Evolutionary conservation across 2,329 filamentous ascomycete genomes (phyloP).

Genomic region (Diaporthe destruens): DNA sequence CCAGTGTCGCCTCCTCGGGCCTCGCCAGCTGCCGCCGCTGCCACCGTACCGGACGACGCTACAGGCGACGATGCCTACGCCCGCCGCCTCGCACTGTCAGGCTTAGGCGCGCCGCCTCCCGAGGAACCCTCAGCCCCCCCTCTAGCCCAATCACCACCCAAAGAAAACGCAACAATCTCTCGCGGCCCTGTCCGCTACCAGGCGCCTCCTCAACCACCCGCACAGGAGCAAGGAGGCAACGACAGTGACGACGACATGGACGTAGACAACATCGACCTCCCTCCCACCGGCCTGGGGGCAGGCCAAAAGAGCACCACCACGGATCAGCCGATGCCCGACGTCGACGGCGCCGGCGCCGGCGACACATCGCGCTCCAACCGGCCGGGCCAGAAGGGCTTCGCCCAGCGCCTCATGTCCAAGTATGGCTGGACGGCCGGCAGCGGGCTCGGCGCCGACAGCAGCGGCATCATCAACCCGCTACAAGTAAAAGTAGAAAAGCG

Average conservation of each 20-base stretch:
- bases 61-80: constrained; percentile 79
- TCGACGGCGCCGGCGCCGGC: constrained; percentile 52
- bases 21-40: constrained; percentile 57
- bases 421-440: constrained; percentile 93
- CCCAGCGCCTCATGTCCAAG: constrained; percentile 88
- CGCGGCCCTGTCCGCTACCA: constrained; percentile 81
- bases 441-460: constrained; percentile 84
- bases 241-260: constrained; percentile 45
- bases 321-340: constrained; percentile 49
- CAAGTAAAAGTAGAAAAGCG: constrained; percentile 88
- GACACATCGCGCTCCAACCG: constrained; percentile 68
- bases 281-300: constrained; percentile 57
- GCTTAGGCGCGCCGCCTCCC: constrained; percentile 52
- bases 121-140: constrained; percentile 51
- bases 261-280: constrained; percentile 58
- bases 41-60: constrained; percentile 65
- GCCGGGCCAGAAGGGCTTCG: constrained; percentile 87
- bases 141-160: constrained; percentile 54
- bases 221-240: constrained; percentile 56
- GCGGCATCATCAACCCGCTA: constrained; percentile 87
- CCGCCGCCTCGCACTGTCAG: constrained; percentile 69
- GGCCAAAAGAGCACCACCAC: constrained; percentile 53
- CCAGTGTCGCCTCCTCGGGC: constrained; percentile 60
- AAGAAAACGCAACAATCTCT: constrained; percentile 74
- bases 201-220: constrained; percentile 62